Conservation (phyloP, 2,329 filamentous ascomycete species). For the Mycogone perniciosa region DNA sequence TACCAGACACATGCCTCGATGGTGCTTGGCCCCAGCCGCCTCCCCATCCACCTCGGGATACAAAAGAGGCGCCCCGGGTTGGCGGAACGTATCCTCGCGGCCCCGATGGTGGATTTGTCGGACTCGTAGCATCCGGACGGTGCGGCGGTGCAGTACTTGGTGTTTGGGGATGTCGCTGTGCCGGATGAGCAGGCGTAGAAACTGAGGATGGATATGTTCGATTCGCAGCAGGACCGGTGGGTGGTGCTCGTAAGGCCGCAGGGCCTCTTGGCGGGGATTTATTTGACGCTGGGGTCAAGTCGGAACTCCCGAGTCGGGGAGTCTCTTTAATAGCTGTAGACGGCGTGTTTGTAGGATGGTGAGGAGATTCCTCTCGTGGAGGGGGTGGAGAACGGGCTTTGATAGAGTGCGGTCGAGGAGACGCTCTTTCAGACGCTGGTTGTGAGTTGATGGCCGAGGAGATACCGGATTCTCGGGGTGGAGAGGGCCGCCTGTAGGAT, state of each 20-base stretch:
- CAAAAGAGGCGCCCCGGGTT: constrained; percentile 36
- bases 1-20: constrained; percentile 27
- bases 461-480: constrained; percentile 42
- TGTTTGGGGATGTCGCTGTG: constrained; percentile 28
- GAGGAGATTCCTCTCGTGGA: constrained; percentile 35
- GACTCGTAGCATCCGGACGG: constrained; percentile 37
- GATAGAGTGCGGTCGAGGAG: constrained; percentile 43
- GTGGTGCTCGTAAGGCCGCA: constrained; percentile 45
- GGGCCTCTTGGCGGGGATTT: constrained; percentile 51
- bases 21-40: constrained; percentile 37
- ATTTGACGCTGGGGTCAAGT: constrained; percentile 21
- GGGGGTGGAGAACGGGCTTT: constrained; percentile 40
- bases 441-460: constrained; percentile 46
- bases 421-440: constrained; percentile 45
- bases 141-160: constrained; percentile 27
- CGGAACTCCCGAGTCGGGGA: constrained; percentile 23
- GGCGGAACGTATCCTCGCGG: constrained; percentile 48
- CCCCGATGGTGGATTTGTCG: constrained; percentile 46
- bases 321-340: constrained; percentile 23
- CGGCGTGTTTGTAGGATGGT: constrained; percentile 19
- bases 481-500: constrained; percentile 42
- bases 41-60: constrained; percentile 36
- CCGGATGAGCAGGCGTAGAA: constrained; percentile 29
- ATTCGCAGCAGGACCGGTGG: constrained; percentile 35
- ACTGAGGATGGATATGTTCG: constrained; percentile 35